Percentiles rank a stretch among this genome's conserved stretches.
Conservation (phyloP, 352 stramenopile species). For the Phytophthora capsici region DNA sequence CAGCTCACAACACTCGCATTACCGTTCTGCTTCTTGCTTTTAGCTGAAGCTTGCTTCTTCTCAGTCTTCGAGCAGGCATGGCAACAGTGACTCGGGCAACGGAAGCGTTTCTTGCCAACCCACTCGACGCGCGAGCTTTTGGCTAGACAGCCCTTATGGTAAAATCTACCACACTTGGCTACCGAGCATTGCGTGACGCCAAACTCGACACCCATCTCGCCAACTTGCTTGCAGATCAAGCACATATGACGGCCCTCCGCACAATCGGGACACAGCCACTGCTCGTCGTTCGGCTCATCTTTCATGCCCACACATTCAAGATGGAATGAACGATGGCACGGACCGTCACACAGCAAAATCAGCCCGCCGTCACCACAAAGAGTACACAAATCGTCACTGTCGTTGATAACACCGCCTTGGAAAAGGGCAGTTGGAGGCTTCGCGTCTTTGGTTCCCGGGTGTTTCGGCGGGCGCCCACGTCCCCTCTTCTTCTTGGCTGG, state of each 20-base stretch:
- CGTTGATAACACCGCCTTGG: conserved; percentile 72
- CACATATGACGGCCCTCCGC: conserved; percentile 91
- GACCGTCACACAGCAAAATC: conserved; percentile 92
- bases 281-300: conserved; percentile 79
- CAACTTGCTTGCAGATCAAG: conserved; percentile 91
- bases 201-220: conserved; percentile 90
- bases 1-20: conserved; percentile 69
- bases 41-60: conserved; percentile 19
- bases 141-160: conserved; percentile 90
- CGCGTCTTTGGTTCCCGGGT: conserved; percentile 21
- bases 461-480: conserved; percentile 43
- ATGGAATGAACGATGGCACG: conserved; percentile 94
- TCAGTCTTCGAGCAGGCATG: conserved; percentile 60
- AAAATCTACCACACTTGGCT: conserved; percentile 93
- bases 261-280: conserved; percentile 93
- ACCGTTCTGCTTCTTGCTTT: conserved; percentile 53
- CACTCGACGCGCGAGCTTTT: conserved; percentile 82
- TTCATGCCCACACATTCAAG: conserved; percentile 91
- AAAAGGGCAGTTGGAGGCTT: conserved; percentile 37
- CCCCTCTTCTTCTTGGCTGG: conserved; percentile 38
- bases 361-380: conserved; percentile 92
- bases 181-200: conserved; percentile 92
- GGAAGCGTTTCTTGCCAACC: conserved; percentile 90
- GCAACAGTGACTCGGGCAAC: conserved; percentile 92
- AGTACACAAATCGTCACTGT: conserved; percentile 92